Conservation (phyloP, 1,284 basidiomycete species). For the Gomphus bonarii region DNA sequence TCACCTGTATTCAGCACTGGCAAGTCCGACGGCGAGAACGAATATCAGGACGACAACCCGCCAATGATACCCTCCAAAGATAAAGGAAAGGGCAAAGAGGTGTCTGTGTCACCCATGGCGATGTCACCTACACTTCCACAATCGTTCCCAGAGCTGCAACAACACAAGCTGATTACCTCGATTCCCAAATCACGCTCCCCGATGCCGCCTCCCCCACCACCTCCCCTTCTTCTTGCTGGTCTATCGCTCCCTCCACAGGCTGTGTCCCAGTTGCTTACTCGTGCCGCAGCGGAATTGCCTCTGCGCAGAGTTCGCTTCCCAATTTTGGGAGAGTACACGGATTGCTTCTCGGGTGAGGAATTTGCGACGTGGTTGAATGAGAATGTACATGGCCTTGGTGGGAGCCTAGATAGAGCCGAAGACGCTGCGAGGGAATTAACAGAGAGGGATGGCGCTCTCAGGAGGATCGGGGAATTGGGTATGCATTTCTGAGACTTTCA, state of each 20-base stretch:
- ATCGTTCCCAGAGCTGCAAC: conserved; percentile 23
- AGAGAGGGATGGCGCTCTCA: conserved; percentile 62
- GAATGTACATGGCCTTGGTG: conserved; percentile 59
- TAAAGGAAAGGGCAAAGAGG: conserved; percentile 70
- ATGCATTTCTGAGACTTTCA: neutral
- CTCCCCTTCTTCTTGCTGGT: conserved; percentile 64
- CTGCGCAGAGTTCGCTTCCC: conserved; percentile 64
- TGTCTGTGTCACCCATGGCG: conserved; percentile 48
- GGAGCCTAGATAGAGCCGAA: conserved; percentile 66
- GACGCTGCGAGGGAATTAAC: conserved; percentile 71
- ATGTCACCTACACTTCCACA: conserved; percentile 42
- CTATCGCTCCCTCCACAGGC: conserved; percentile 53
- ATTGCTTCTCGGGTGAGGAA: conserved; percentile 77
- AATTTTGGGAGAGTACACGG: conserved; percentile 78
- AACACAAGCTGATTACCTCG: conserved; percentile 10
- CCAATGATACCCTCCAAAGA: conserved; percentile 41
- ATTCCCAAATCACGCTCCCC: conserved; percentile 19
- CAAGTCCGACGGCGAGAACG: conserved; percentile 8
- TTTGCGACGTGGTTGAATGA: conserved; percentile 66
- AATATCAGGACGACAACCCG: conserved; percentile 26
- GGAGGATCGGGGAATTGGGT: conserved; percentile 58
- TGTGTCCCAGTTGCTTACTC: conserved; percentile 56
- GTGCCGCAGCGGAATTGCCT: conserved; percentile 52
- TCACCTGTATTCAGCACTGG: conserved; percentile 11
- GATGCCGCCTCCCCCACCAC: conserved; percentile 28